Base-by-base conservation (phyloP, 345 rosid genomes). In the Salix viminalis region DNA sequence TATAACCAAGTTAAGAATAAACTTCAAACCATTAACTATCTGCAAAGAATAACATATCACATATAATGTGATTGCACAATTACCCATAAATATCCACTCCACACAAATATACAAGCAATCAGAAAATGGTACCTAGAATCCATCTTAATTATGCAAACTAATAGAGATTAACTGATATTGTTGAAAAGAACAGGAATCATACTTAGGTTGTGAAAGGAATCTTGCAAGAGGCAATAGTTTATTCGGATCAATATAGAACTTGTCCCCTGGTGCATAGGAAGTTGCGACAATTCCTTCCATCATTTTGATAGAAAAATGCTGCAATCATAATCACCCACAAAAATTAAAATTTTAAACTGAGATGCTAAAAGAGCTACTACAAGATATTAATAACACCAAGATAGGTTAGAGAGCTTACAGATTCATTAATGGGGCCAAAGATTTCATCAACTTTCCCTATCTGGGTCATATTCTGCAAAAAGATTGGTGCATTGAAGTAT, bases 371-470 rank as follows among this genome's bases (percentile, higher is more conserved):
- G 2, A 19, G 23, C 28, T 4, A 74, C 24, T 37, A 23, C 30
- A 66, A 42, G 10, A 44, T 18, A 67, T 30, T 16, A 39, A 36
- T 30, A 71, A 54, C 39, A 39, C 19, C 65, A 39, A 58, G 6
- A 50, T 16, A 21, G 1, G 5, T 4, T 48, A 64, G 56, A 54
- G 34, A 48, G 30, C 92, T 88, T 73, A 91, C 99, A 73, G 99
- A 91, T 82, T 96, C 98, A 65, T 96, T 96, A 75, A 96, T 93
- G 65, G 98, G 92, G 66, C 99, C 98, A 52, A 96, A 96, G 72
- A 96, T 96, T 83, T 95, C 99, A 67, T 93, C 99, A 24, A 95
- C 97, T 85, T 89, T 93, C 58, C 99, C 99, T 48, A 95, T 95
- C 86, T 89, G 94, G 61, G 96, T 93, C 88, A 83, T 95, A 85